A percentile compares a stretch with the other conserved stretches of the same genome.
These are phyloP conservation scores for Aspergillus diversus DNA, from an alignment of 495 filamentous ascomycete genomes.

Conservation along the genomic window DNA sequence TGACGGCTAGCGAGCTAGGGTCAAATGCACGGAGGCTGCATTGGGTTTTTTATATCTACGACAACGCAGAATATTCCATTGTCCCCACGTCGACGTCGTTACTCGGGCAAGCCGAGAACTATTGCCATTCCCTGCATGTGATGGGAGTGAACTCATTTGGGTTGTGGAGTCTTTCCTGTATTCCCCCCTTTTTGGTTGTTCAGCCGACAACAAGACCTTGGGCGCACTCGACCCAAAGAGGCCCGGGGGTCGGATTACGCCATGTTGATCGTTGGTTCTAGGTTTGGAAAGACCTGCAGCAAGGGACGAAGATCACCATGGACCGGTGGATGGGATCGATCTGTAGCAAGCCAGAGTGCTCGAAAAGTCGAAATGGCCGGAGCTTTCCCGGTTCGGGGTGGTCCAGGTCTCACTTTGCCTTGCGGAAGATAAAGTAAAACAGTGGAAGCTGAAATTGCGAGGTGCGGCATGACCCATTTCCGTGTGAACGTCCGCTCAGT, in stretches of 20 bases:
- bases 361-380: constrained; percentile 14
- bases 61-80: constrained; percentile 7
- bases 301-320: constrained; percentile 20
- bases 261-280: constrained; percentile 17
- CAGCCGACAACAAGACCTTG: not conserved
- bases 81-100: constrained; percentile 17
- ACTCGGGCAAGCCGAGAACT: constrained; percentile 28
- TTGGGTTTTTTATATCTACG: constrained; percentile 29
- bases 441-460: constrained; percentile 19
- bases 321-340: constrained; percentile 13
- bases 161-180: constrained; percentile 15
- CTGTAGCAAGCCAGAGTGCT: constrained; percentile 19
- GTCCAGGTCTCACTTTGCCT: constrained; percentile 12
- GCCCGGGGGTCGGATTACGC: constrained; percentile 18
- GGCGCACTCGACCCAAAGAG: not conserved
- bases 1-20: constrained; percentile 16
- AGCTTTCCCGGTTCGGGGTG: constrained; percentile 17
- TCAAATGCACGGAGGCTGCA: constrained; percentile 17
- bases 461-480: constrained; percentile 12
- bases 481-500: constrained; percentile 7
- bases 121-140: constrained; percentile 31
- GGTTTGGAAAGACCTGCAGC: constrained; percentile 7
- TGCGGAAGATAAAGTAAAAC: constrained; percentile 21
- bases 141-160: constrained; percentile 20
- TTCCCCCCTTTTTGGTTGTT: constrained; percentile 10